These are phyloP conservation scores for Dictyostelium intermedium DNA, from an alignment of 78 protist species.

Conservation along the genomic window DNA sequence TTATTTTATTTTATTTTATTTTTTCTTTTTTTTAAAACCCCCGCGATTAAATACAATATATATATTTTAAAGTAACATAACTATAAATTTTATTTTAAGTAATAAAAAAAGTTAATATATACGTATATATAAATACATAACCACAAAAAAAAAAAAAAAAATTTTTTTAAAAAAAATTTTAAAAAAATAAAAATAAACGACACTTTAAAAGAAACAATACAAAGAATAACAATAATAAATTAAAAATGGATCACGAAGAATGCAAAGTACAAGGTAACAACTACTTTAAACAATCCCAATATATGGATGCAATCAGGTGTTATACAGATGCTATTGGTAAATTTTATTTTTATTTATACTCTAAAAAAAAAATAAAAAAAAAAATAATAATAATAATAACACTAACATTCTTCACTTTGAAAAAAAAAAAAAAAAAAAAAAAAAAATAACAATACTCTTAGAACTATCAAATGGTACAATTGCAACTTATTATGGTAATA, in stretches of 20 bases:
- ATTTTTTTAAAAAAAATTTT: not conserved
- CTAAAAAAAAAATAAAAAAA: not conserved
- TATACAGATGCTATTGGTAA: conserved; percentile 64
- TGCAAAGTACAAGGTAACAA: conserved; percentile 33
- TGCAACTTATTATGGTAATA: conserved; percentile 61
- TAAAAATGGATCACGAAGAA: conserved; percentile 26
- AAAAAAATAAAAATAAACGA: not conserved
- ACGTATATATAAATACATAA: too few relatives aligned
- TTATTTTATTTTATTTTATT: too few relatives aligned
- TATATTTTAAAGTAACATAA: too few relatives aligned
- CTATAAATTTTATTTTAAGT: not conserved
- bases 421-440: not conserved
- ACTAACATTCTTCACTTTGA: too few relatives aligned
- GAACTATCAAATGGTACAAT: conserved; percentile 28
- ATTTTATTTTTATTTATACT: not conserved
- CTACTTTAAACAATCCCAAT: conserved; percentile 25
- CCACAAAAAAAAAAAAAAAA: not conserved
- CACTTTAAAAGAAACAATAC: not conserved
- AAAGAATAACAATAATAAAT: not conserved
- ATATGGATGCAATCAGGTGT: conserved; percentile 49
- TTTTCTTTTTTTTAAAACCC: not conserved
- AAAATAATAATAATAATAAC: not conserved
- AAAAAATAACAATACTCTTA: not conserved
- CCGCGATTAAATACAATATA: not conserved
- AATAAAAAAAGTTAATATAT: not conserved